These are phyloP conservation scores for Lotus japonicus DNA, from an alignment of 306 rosid species.

Conservation along the genomic window DNA sequence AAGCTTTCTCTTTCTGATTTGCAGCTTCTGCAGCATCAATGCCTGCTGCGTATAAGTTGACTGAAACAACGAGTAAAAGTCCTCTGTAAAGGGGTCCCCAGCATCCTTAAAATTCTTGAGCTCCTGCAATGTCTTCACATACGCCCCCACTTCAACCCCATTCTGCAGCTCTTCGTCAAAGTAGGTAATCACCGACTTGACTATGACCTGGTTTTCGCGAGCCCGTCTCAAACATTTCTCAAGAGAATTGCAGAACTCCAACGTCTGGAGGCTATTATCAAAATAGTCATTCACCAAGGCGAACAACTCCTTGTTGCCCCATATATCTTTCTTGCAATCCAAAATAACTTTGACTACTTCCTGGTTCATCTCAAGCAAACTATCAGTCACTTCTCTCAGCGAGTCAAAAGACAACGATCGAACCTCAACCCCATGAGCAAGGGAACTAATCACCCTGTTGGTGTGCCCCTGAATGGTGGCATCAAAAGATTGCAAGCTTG, in stretches of 20 bases:
- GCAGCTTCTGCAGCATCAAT: conserved; percentile 47
- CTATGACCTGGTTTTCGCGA: conserved; percentile 40
- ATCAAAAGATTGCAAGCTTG: conserved; percentile 56
- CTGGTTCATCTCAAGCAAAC: conserved; percentile 58
- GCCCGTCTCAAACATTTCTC: conserved; percentile 53
- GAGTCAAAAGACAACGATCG: conserved; percentile 54
- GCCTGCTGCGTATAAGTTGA: conserved; percentile 47
- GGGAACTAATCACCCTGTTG: conserved; percentile 51
- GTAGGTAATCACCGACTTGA: conserved; percentile 44
- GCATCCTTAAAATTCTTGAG: conserved; percentile 55
- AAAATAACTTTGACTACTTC: conserved; percentile 36
- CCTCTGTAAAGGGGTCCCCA: conserved; percentile 63
- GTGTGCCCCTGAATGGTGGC: conserved; percentile 45
- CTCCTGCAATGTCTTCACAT: conserved; percentile 51
- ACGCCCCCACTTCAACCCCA: conserved; percentile 39
- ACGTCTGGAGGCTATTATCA: conserved; percentile 50
- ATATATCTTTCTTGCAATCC: conserved; percentile 51
- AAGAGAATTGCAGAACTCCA: conserved; percentile 61
- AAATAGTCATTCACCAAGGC: conserved; percentile 57
- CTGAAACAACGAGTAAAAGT: conserved; percentile 46
- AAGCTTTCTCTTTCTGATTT: conserved; percentile 48
- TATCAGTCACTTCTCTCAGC: conserved; percentile 58
- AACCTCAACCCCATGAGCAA: conserved; percentile 47
- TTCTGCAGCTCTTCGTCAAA: conserved; percentile 50
- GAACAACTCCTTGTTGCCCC: conserved; percentile 42